Evolutionary conservation across 179 eudicot genomes (phyloP), one percentile per base, ranked within the genome.

Genomic region (Patellifolia procumbens): DNA sequence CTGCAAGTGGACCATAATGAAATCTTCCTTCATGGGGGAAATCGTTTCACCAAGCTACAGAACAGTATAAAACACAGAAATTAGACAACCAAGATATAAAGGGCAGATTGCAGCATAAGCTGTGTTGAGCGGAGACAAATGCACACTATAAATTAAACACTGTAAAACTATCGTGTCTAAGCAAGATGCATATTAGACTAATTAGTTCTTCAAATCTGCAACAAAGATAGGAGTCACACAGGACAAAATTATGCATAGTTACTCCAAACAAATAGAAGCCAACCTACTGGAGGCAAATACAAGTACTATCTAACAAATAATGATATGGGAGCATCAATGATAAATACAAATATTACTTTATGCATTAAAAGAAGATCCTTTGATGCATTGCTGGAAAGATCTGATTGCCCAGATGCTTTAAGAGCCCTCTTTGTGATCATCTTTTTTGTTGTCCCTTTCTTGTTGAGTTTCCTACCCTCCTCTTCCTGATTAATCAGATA

Each of bases 1-100:
- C 86, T 93, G 98, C 82, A 95, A 88, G 86, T 93, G 98, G 78
- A 94, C 98, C 98, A 94, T 92, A 77, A 94, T 94, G 74, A 94
- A 94, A 82, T 92, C 98, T 84, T 94, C 98, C 89, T 92, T 94
- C 97, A 92, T 91, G 37, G 97, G 97, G 73, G 83, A 76, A 70
- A 94, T 94, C 11, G 97, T 87, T 76, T 92, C 97, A 64, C 98
- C 98, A 81, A 94, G 98, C 98, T 94, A 89, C 58, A 77, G 34
- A 78, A 81, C 20, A 75, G 78, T 32, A 71, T 12, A 77, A 34
- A 81, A 22, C 12, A 28, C 8, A 71, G 46, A 22, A 45, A 56
- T 35, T 29, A 56, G 39, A 37, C 55, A n/a, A 62, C 48, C 55
- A 72, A 24, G 37, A 56, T 53, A 76, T 39, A 17, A 42, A 39